Evolutionary conservation across 2,329 filamentous ascomycete genomes (phyloP).

Genomic region (Rhynchosporium graminicola): DNA sequence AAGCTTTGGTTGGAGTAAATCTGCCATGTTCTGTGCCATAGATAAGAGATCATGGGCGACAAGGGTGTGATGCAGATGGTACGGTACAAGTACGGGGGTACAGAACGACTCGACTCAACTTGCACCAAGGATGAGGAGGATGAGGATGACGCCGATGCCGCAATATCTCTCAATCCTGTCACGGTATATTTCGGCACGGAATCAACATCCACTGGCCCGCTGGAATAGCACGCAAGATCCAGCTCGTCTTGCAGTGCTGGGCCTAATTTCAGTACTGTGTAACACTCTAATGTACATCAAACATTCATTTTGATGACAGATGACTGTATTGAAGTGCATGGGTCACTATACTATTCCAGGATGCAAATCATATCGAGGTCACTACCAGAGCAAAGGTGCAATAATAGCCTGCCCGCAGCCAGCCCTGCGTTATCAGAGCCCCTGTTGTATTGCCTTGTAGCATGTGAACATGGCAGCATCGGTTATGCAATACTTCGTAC

Average conservation of each 20-base stretch:
- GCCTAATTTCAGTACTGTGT: not conserved
- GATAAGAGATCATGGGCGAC: constrained; percentile 18
- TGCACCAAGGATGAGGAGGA: not conserved
- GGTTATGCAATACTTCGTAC: constrained; percentile 6
- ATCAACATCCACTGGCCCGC: not conserved
- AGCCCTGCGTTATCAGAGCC: constrained; percentile 1
- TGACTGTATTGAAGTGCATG: constrained; percentile 4
- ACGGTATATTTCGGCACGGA: not conserved
- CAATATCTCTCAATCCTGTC: not conserved
- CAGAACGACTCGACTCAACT: constrained; percentile 1
- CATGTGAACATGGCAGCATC: constrained; percentile 10
- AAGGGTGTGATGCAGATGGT: not conserved
- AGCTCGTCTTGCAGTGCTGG: not conserved
- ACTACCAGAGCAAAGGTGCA: not conserved
- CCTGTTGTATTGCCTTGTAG: constrained; percentile 6
- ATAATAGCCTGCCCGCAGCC: not conserved
- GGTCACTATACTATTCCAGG: not conserved
- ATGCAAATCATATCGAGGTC: not conserved
- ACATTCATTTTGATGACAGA: constrained; percentile 2
- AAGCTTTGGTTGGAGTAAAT: not conserved
- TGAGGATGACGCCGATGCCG: not conserved
- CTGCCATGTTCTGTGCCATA: constrained; percentile 4
- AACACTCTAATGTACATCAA: constrained; percentile 1
- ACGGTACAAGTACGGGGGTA: not conserved
- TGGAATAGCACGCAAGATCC: not conserved